phyloP scores from a whole-genome alignment of 768 basidiomycete species.

The Rhodocollybia butyracea region DNA sequence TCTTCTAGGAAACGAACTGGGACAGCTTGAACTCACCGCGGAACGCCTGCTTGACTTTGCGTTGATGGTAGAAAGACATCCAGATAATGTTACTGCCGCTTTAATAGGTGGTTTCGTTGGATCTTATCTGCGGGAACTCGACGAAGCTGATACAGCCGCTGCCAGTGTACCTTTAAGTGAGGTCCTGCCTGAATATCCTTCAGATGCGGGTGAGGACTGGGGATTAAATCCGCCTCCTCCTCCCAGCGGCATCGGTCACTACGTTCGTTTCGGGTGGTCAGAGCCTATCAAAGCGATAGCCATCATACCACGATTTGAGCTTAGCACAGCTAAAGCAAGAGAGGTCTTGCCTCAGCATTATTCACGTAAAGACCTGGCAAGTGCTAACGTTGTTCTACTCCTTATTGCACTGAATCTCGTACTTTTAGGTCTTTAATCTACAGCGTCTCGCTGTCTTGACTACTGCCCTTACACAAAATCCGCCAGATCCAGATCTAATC shows the following conservation, averaged over 20 bases:
- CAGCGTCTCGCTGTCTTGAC: slow-evolving; percentile 96
- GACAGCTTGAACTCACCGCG: slow-evolving; percentile 61
- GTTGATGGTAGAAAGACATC: slow-evolving; percentile 98
- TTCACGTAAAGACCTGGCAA: slow-evolving; percentile 85
- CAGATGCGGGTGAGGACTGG: slow-evolving; percentile 91
- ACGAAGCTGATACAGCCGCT: slow-evolving; percentile 73
- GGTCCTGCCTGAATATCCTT: slow-evolving; percentile 93
- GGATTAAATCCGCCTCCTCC: slow-evolving; percentile 85
- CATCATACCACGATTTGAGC: slow-evolving; percentile 92
- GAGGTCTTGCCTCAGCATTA: slow-evolving; percentile 84
- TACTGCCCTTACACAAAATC: slow-evolving; percentile 84
- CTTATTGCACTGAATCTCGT: slow-evolving; percentile 1
- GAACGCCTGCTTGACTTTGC: slow-evolving; percentile 90
- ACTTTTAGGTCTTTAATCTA: slow-evolving; percentile 87
- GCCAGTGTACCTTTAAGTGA: slow-evolving; percentile 93
- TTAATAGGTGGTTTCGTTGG: slow-evolving; percentile 97
- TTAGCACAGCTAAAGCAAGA: slow-evolving; percentile 93
- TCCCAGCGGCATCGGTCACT: slow-evolving; percentile 90
- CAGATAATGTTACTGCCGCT: slow-evolving; percentile 98
- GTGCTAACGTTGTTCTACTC: slow-evolving; percentile 23
- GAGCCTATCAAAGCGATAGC: slow-evolving; percentile 85
- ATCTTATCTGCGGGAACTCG: slow-evolving; percentile 89
- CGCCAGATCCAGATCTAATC: slow-evolving; percentile 94
- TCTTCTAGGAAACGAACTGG: slow-evolving; percentile 83
- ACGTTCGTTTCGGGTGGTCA: slow-evolving; percentile 86